Percentiles rank a stretch among this genome's conserved stretches.
phyloP scores from a whole-genome alignment of 805 yeast genomes.

The Kluyveromyces dobzhanskii region DNA sequence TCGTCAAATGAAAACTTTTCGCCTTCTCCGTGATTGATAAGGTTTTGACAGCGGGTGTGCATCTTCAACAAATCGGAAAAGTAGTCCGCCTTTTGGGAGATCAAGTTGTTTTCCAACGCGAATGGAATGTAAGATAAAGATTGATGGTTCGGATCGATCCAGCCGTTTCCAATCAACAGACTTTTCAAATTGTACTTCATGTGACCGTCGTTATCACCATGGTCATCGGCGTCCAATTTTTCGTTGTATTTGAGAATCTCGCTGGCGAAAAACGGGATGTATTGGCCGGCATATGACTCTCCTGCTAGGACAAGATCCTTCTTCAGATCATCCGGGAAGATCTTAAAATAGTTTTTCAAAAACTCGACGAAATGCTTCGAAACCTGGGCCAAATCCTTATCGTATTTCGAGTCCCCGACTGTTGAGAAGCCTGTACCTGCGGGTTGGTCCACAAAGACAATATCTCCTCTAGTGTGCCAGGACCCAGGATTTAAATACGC shows the following conservation, averaged over 20 bases:
- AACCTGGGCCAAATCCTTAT: conserved; percentile 47
- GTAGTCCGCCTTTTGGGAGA: conserved; percentile 34
- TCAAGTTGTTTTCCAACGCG: conserved; percentile 48
- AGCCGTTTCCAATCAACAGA: conserved; percentile 81
- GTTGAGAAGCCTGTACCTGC: conserved; percentile 86
- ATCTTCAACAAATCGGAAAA: conserved; percentile 36
- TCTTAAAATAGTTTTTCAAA: conserved; percentile 51
- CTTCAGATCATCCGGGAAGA: conserved; percentile 62
- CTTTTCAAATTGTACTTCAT: conserved; percentile 45
- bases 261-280: conserved; percentile 79
- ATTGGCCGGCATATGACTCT: conserved; percentile 96
- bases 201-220: conserved; percentile 14
- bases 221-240: conserved; percentile 10
- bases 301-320: conserved; percentile 79
- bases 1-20: conserved; percentile 26
- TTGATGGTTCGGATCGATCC: conserved; percentile 86
- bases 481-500: conserved; percentile 59
- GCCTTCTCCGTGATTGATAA: conserved; percentile 29
- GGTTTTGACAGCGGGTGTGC: conserved; percentile 55
- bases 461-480: conserved; percentile 74
- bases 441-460: conserved; percentile 90
- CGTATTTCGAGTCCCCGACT: conserved; percentile 36
- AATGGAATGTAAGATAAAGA: conserved; percentile 73
- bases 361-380: conserved; percentile 57
- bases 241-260: conserved; percentile 45